These are phyloP conservation scores for Chalciporus piperatoides DNA, from an alignment of 1,284 basidiomycete species.

Conservation along the genomic window DNA sequence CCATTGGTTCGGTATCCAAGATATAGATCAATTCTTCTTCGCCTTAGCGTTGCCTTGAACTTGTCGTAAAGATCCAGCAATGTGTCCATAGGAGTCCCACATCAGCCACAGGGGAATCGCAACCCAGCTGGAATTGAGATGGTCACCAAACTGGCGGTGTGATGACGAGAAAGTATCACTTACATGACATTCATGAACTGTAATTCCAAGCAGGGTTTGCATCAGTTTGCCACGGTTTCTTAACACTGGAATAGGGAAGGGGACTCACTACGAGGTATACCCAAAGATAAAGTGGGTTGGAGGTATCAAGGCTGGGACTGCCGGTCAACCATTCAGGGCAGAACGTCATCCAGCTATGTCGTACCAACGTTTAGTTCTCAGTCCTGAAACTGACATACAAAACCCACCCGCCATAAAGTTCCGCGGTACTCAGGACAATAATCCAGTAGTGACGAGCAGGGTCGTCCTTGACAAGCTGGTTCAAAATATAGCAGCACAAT, in stretches of 20 bases:
- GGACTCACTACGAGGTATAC: constrained; percentile 49
- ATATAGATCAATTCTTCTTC: constrained; percentile 37
- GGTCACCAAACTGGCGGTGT: constrained; percentile 12
- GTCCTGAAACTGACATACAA: background rate
- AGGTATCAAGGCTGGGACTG: constrained; percentile 65
- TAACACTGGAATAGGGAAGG: constrained; percentile 1
- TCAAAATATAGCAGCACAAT: constrained; percentile 65
- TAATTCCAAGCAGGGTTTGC: background rate
- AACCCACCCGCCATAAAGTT: constrained; percentile 71
- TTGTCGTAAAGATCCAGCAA: constrained; percentile 54
- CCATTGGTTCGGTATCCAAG: background rate
- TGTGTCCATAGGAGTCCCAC: constrained; percentile 70
- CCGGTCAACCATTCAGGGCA: constrained; percentile 81
- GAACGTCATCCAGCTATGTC: constrained; percentile 75
- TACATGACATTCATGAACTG: constrained; percentile 80
- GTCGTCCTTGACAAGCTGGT: constrained; percentile 59
- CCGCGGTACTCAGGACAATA: constrained; percentile 68
- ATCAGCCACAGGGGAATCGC: constrained; percentile 69
- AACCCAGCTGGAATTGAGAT: constrained; percentile 60
- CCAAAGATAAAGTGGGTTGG: constrained; percentile 58
- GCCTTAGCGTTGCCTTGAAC: constrained; percentile 35
- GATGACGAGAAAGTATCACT: constrained; percentile 28
- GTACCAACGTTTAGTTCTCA: background rate
- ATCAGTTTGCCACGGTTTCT: constrained; percentile 5
- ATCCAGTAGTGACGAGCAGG: constrained; percentile 78